These are phyloP conservation scores for Pontederia crassipes DNA, from an alignment of 176 grass and related monocot species.

Conservation along the genomic window DNA sequence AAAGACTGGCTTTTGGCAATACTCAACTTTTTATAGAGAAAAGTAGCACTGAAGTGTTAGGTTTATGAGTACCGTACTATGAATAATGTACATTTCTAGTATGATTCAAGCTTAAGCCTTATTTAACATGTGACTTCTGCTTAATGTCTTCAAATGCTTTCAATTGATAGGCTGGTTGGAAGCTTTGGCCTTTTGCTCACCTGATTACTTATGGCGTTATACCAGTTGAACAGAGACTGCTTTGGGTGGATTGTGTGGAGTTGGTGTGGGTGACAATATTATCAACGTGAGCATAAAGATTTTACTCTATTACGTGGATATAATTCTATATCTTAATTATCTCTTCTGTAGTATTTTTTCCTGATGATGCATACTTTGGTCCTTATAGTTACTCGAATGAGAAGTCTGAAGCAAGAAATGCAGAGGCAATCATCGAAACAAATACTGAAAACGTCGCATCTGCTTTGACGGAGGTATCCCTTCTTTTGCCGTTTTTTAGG, in stretches of 20 bases:
- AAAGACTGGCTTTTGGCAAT: too few species aligned
- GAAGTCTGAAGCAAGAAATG: slow-evolving; percentile 90
- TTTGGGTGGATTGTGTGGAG: slow-evolving; percentile 95
- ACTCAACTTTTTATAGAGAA: too few species aligned
- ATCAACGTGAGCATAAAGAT: slow-evolving; percentile 52
- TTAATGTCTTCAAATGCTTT: not conserved
- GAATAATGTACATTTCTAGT: too few species aligned
- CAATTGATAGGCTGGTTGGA: slow-evolving; percentile 76
- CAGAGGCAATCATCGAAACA: slow-evolving; percentile 10
- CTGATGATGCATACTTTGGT: not conserved
- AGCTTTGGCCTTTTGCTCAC: slow-evolving; percentile 92
- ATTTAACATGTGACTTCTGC: not conserved
- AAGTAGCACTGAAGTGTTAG: too few species aligned
- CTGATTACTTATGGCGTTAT: slow-evolving; percentile 80
- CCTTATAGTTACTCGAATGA: slow-evolving; percentile 76
- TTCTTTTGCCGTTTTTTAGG: not conserved
- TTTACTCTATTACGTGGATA: slow-evolving; percentile 1
- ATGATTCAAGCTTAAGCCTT: too few species aligned
- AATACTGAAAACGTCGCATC: not conserved
- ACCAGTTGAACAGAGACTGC: slow-evolving; percentile 86
- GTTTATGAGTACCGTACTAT: too few species aligned
- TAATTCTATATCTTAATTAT: not conserved
- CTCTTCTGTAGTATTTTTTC: not conserved
- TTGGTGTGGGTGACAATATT: slow-evolving; percentile 93
- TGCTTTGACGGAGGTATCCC: slow-evolving; percentile 11